Base-by-base conservation (phyloP, 805 yeast species). In the Barnettozyma californica region DNA sequence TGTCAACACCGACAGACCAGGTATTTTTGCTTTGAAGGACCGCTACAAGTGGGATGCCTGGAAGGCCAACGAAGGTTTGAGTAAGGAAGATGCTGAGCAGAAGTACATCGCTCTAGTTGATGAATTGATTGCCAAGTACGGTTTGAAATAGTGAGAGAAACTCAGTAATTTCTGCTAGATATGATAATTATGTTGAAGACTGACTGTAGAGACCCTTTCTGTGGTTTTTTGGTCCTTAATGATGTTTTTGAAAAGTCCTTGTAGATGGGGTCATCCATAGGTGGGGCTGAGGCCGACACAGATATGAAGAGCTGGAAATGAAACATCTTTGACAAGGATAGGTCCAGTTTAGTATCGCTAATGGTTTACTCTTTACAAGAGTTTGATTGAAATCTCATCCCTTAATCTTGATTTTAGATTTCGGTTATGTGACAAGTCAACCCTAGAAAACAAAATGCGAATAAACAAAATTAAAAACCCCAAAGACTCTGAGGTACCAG, bases 11-110 rank as follows among this genome's bases (percentile, higher is more conserved):
- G 74, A 77, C 48, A 87, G 88, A 74, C 99, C 99, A 47, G 94
- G 97, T 54, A 71, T 87, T 51, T 88, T 94, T 68, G 95, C 90
- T 72, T 78, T 94, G 73, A 89, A 86, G 74, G 97, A 92, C 59
- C 90, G 95, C 72, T 87, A 87, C 80, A 94, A 94, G 77, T 94
- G 98, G 98, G 92, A 91, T 66, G 79, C 98, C 9, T 94, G 98
- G 98, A 84, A 84, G 62, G 83, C 81, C 60, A 73, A 84, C 63
- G 85, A 87, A 74, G 99, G 99, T 50, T 79, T 78, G 52, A 70
- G 89, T 37, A 87, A 86, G 70, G 95, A 81, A 59, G 97, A 89
- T 33, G 99, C 99, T 52, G 98, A 92, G 76, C 55, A 76, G 59
- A 76, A 89, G 68, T 80, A 55, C 50, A 86, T 86, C 62, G 83